Conservation (phyloP, 257 asterid genomes). For the Perilla frutescens region DNA sequence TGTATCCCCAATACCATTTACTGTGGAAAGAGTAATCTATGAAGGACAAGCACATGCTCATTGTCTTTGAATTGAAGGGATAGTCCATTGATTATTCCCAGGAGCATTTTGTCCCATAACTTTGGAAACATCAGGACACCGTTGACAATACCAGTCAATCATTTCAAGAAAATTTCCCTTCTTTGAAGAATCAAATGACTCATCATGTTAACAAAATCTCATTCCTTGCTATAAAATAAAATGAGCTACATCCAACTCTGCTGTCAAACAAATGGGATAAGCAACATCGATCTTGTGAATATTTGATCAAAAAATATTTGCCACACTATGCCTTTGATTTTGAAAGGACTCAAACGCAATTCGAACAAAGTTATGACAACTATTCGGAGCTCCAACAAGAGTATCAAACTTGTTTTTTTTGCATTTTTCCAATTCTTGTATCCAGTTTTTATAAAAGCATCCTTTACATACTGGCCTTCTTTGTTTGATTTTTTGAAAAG, state of each 20-base stretch:
- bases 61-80: too few relatives aligned
- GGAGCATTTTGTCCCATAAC: too few relatives aligned
- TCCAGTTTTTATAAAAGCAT: too few relatives aligned
- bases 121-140: too few relatives aligned
- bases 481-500: conserved; percentile 3
- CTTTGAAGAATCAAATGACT: too few relatives aligned
- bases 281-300: not conserved
- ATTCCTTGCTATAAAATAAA: not conserved
- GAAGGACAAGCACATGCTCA: too few relatives aligned
- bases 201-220: not conserved
- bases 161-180: too few relatives aligned
- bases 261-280: not conserved
- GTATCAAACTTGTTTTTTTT: not conserved
- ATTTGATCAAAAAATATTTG: not conserved
- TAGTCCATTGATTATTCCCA: too few relatives aligned
- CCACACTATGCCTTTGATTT: not conserved
- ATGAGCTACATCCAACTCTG: not conserved
- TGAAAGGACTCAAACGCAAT: conserved; percentile 5
- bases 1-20: too few relatives aligned
- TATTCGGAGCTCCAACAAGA: conserved; percentile 1
- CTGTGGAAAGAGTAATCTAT: too few relatives aligned
- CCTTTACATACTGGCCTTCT: not conserved
- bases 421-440: not conserved
- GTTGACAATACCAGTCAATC: too few relatives aligned
- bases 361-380: not conserved